phyloP scores from a whole-genome alignment of 352 stramenopile genomes.

The Globisporangium spiculum region DNA sequence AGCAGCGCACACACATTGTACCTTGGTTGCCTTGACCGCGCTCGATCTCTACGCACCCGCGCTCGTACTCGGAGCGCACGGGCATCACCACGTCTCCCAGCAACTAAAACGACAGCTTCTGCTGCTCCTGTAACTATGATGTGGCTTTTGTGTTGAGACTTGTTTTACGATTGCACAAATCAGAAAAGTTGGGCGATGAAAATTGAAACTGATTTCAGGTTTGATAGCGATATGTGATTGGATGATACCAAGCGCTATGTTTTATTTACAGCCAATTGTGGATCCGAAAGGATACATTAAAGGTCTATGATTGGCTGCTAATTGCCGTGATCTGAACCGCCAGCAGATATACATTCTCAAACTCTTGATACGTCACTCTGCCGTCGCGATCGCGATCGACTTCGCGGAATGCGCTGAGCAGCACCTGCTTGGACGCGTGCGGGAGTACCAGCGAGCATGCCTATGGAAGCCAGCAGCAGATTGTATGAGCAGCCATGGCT shows the following conservation, averaged over 20 bases:
- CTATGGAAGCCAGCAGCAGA: conserved; percentile 12
- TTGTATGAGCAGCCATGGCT: neutral
- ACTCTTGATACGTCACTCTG: conserved; percentile 19
- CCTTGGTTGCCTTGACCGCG: conserved; percentile 1
- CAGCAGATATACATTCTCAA: conserved; percentile 14
- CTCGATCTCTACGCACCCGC: neutral
- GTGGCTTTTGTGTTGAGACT: neutral
- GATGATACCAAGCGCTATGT: neutral
- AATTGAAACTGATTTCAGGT: neutral
- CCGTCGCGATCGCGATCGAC: conserved; percentile 58
- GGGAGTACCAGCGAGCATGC: conserved; percentile 38
- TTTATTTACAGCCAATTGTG: neutral
- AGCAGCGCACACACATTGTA: neutral
- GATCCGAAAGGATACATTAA: neutral
- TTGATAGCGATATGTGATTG: neutral
- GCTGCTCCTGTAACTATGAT: neutral
- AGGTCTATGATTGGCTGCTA: neutral
- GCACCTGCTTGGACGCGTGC: conserved; percentile 28
- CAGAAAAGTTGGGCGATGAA: neutral
- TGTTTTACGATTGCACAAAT: conserved; percentile 1
- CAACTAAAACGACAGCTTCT: neutral
- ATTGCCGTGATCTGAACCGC: neutral
- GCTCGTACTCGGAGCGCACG: neutral
- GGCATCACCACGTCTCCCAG: neutral
- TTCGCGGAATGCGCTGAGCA: conserved; percentile 42